These are phyloP conservation scores for Panicum hallii DNA, from an alignment of 202 grass and related monocot genomes.

Conservation along the genomic window DNA sequence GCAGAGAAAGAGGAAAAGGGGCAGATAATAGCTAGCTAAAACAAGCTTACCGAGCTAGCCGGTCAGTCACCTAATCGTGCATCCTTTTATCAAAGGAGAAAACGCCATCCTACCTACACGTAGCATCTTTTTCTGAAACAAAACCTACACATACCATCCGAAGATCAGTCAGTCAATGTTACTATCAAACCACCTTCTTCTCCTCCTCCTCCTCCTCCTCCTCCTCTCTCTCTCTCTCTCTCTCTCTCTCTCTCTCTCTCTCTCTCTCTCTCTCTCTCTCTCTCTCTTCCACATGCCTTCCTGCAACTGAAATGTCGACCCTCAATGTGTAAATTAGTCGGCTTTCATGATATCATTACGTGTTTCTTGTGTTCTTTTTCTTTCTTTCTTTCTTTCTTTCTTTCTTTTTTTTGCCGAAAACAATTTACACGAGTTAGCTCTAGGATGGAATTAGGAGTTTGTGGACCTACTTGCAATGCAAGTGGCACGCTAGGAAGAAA, in stretches of 20 bases:
- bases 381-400: too few species aligned
- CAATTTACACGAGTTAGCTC: background rate
- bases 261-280: too few species aligned
- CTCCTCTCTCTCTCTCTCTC: too few species aligned
- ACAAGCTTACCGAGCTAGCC: background rate
- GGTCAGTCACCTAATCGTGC: background rate
- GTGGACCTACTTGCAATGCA: constrained; percentile 8
- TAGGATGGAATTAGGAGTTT: background rate
- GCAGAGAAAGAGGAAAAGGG: background rate
- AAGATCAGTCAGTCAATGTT: background rate
- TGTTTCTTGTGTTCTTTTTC: background rate
- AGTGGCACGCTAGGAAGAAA: background rate
- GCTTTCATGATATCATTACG: too few species aligned
- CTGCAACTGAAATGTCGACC: background rate
- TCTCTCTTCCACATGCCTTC: too few species aligned
- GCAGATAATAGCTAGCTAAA: too few species aligned
- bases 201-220: too few species aligned
- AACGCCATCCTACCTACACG: constrained; percentile 43
- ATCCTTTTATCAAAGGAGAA: constrained; percentile 55
- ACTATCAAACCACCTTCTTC: background rate
- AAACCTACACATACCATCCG: background rate
- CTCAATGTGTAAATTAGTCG: too few species aligned
- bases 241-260: too few species aligned
- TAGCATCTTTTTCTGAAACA: background rate
- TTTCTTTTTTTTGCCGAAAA: too few species aligned